Base-by-base conservation (phyloP, 1,139 yeast genomes). In the Hyphopichia fennica region DNA sequence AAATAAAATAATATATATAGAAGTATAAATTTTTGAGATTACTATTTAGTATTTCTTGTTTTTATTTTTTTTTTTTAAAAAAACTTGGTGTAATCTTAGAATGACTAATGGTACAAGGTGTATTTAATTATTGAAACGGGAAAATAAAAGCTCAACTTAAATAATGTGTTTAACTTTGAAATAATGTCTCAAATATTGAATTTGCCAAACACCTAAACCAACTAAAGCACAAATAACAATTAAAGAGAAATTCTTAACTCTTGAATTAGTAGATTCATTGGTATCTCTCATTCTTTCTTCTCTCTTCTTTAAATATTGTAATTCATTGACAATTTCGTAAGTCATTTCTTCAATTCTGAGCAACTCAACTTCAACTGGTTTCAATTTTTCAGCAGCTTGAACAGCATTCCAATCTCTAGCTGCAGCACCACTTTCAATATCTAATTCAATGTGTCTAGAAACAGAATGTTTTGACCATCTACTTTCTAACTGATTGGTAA, bases 321-420 rank as follows among this genome's bases (percentile, higher is more conserved):
- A 73, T 60, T 90, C 96, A 45, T 72, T 70, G 47, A 76, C 77
- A 55, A 93, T 79, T 69, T 93, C 98, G 47, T 79, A 84, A 40
- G 95, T 81, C 67, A 88, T 67, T 59, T 87, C 96, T 63, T 88
- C 91, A 46, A 91, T 72, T 60, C 87, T 83, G 63, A 91, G 83
- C 63, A 93, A 75, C 57, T 88, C 96, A 42, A 90, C 83, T 66
- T 93, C 99, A 38, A 85, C 81, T 10, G 99, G 98, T 69, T 87
- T 88, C 66, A 93, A 82, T 62, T 89, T 88, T 66, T 91, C 98
- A 37, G 87, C 80, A 33, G 96, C 91, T 70, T 91, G 97, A 49
- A 90, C 75, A 22, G 95, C 90, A 61, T 89, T 89, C 98, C 98
- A 93, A 68, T 93, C 98, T 67, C 98, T 84, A 33, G 98, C 98